Conservation (phyloP, 2,329 filamentous ascomycete genomes). For the Camillea tinctor region DNA sequence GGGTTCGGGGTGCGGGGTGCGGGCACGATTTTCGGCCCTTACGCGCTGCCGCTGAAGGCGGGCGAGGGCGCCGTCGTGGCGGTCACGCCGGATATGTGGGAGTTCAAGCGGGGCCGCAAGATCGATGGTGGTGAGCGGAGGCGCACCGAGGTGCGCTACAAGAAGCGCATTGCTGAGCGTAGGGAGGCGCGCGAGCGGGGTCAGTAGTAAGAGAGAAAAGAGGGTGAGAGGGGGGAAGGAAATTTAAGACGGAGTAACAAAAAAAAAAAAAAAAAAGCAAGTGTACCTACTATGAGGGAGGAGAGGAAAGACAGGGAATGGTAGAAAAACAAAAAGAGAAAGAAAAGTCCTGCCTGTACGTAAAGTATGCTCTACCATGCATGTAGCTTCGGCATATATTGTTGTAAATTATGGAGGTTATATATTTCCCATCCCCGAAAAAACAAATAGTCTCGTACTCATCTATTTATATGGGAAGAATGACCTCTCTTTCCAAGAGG, state of each 20-base stretch:
- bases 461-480: background rate
- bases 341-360: background rate
- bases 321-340: background rate
- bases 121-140: slow-evolving; percentile 95
- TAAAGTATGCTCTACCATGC: slow-evolving; percentile 19
- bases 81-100: slow-evolving; percentile 88
- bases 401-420: background rate
- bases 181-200: slow-evolving; percentile 56
- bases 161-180: slow-evolving; percentile 76
- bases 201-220: slow-evolving; percentile 14
- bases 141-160: slow-evolving; percentile 80
- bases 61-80: slow-evolving; percentile 64
- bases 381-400: slow-evolving; percentile 12
- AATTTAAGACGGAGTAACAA: too few species aligned
- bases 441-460: background rate
- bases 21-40: slow-evolving; percentile 71
- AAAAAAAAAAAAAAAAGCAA: too few species aligned
- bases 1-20: slow-evolving; percentile 69
- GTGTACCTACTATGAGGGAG: too few species aligned
- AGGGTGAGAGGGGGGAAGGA: background rate
- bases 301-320: slow-evolving; percentile 1
- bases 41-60: slow-evolving; percentile 66
- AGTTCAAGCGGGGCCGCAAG: slow-evolving; percentile 82
- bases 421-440: too few species aligned
- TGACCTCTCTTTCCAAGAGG: background rate